A percentile compares a stretch with the other conserved stretches of the same genome.
Evolutionary conservation across 2,329 filamentous ascomycete species (phyloP).

Genomic region (Aspergillus caelatus): DNA sequence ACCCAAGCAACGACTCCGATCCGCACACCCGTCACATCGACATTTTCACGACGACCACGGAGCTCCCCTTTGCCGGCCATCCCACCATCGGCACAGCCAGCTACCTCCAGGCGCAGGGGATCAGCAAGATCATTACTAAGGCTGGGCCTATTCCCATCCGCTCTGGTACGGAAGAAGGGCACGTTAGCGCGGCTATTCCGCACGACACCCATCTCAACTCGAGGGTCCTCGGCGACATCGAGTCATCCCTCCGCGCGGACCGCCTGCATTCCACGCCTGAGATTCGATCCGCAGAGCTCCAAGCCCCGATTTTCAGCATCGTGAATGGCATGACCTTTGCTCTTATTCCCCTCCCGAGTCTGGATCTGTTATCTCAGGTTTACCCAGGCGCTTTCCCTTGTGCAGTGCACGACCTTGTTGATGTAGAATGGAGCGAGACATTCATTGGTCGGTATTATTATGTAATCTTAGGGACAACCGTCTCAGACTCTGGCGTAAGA

Average conservation of each 20-base stretch:
- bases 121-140: constrained; percentile 54
- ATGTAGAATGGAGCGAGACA: not conserved
- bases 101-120: constrained; percentile 37
- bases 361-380: not conserved
- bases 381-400: not conserved
- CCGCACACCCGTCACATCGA: constrained; percentile 43
- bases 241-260: not conserved
- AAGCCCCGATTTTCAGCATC: not conserved
- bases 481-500: not conserved
- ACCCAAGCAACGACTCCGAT: constrained; percentile 1
- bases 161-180: not conserved
- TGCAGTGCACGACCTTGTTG: not conserved
- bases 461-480: not conserved
- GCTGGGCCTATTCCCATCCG: constrained; percentile 59
- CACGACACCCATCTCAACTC: not conserved
- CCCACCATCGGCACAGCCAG: constrained; percentile 60
- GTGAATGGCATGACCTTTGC: not conserved
- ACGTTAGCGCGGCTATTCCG: not conserved
- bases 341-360: not conserved
- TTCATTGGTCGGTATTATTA: not conserved
- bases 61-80: constrained; percentile 62
- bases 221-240: not conserved
- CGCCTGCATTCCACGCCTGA: not conserved
- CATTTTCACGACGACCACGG: constrained; percentile 56
- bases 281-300: not conserved